phyloP scores from a whole-genome alignment of 805 yeast genomes.

The Wickerhamomyces canadensis region DNA sequence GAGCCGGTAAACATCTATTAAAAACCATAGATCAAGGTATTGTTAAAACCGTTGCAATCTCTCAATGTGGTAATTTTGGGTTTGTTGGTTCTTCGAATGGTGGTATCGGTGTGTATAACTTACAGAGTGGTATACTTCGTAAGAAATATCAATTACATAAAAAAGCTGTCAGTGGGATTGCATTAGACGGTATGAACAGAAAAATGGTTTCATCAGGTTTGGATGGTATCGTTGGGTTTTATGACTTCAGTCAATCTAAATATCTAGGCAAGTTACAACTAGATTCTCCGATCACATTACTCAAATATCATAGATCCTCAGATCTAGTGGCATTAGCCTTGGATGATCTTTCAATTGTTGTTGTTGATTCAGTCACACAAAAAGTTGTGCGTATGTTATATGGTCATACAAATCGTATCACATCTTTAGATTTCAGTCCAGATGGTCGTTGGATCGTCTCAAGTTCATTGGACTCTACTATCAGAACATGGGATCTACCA shows the following conservation, averaged over 20 bases:
- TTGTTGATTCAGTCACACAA: conserved; percentile 77
- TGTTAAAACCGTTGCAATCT: conserved; percentile 70
- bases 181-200: conserved; percentile 85
- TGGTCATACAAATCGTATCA: conserved; percentile 88
- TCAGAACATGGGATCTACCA: conserved; percentile 96
- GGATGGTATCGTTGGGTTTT: conserved; percentile 85
- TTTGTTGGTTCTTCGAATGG: conserved; percentile 87
- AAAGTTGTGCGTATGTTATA: conserved; percentile 78
- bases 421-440: conserved; percentile 84
- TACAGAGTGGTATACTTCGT: conserved; percentile 86
- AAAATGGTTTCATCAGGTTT: conserved; percentile 82
- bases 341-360: conserved; percentile 80
- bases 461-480: conserved; percentile 75
- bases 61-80: conserved; percentile 94
- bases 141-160: conserved; percentile 66
- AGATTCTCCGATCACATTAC: conserved; percentile 69
- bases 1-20: conserved; percentile 71
- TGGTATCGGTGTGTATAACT: conserved; percentile 76
- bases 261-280: conserved; percentile 61
- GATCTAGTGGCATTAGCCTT: conserved; percentile 81
- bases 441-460: conserved; percentile 94
- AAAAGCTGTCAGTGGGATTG: conserved; percentile 81
- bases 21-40: conserved; percentile 72
- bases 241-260: conserved; percentile 71
- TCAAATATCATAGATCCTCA: conserved; percentile 76